A percentile compares a stretch with the other conserved stretches of the same genome.
phyloP scores from a whole-genome alignment of 2,329 filamentous ascomycete genomes.

The Pseudopithomyces chartarum region DNA sequence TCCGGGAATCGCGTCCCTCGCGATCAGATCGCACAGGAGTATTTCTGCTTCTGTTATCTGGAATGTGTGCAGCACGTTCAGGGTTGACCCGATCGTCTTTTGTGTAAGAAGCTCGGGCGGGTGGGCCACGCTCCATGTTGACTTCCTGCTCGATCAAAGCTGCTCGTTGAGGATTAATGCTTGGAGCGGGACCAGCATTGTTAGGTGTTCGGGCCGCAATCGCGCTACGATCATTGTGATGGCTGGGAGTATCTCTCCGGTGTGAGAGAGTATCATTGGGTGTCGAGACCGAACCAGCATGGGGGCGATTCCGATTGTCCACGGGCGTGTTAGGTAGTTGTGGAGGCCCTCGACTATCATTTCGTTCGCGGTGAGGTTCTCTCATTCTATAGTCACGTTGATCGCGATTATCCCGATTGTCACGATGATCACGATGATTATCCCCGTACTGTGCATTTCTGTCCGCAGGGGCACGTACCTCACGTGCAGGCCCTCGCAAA shows the following conservation, averaged over 20 bases:
- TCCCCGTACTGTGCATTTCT: constrained; percentile 33
- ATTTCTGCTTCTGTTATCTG: constrained; percentile 22
- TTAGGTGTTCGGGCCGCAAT: not conserved
- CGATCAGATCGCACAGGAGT: constrained; percentile 22
- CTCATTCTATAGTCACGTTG: constrained; percentile 22
- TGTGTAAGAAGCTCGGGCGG: constrained; percentile 46
- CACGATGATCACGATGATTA: constrained; percentile 29
- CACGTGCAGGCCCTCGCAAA: constrained; percentile 40
- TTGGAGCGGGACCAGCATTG: not conserved
- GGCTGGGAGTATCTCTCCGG: constrained; percentile 31
- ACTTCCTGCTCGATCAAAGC: constrained; percentile 16
- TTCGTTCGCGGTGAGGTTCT: constrained; percentile 28
- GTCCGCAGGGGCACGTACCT: constrained; percentile 30
- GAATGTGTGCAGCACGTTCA: constrained; percentile 45
- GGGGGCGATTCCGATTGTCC: constrained; percentile 26
- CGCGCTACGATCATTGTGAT: constrained; percentile 30
- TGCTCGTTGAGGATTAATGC: constrained; percentile 2
- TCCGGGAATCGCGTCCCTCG: constrained; percentile 9
- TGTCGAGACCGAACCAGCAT: constrained; percentile 24
- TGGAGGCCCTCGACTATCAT: constrained; percentile 34
- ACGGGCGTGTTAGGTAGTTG: constrained; percentile 21
- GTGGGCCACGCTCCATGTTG: constrained; percentile 24
- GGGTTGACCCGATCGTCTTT: constrained; percentile 42
- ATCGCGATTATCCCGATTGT: constrained; percentile 34
- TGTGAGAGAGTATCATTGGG: constrained; percentile 28